Evolutionary conservation across 208 protist genomes (phyloP).

Genomic region (Trypanosoma mega): DNA sequence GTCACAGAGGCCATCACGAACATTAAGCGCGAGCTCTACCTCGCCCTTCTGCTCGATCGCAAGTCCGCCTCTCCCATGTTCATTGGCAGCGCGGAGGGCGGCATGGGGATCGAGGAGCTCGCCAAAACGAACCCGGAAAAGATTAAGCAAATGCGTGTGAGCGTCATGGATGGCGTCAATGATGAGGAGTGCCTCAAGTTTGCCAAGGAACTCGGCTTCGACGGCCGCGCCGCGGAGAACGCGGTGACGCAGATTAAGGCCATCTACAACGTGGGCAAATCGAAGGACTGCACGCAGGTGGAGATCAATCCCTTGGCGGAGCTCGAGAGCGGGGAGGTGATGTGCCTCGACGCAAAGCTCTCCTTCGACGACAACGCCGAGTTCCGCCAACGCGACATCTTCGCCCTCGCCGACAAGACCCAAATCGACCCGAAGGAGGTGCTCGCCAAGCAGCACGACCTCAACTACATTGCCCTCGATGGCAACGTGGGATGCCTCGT

Average conservation of each 20-base stretch:
- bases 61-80: conserved; percentile 90
- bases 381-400: conserved; percentile 97
- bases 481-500: conserved; percentile 98
- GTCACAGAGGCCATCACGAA: conserved; percentile 87
- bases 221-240: conserved; percentile 60
- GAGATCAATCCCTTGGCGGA: conserved; percentile 99
- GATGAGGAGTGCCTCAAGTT: conserved; percentile 77
- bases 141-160: conserved; percentile 95
- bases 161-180: conserved; percentile 93
- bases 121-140: conserved; percentile 93
- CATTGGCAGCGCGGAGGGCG: conserved; percentile 94
- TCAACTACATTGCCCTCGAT: conserved; percentile 99
- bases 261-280: conserved; percentile 97
- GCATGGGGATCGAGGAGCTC: conserved; percentile 98
- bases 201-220: conserved; percentile 92
- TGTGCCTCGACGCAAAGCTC: conserved; percentile 98
- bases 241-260: conserved; percentile 93
- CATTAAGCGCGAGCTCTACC: conserved; percentile 97
- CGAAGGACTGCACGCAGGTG: conserved; percentile 96
- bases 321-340: conserved; percentile 93
- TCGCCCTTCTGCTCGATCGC: conserved; percentile 98
- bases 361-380: conserved; percentile 99
- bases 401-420: conserved; percentile 92
- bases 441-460: conserved; percentile 93
- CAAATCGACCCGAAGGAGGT: conserved; percentile 96